Percentiles rank a stretch among this genome's conserved stretches.
Evolutionary conservation across 352 stramenopile genomes (phyloP).

Genomic region (Pilasporangium apinafurcum): DNA sequence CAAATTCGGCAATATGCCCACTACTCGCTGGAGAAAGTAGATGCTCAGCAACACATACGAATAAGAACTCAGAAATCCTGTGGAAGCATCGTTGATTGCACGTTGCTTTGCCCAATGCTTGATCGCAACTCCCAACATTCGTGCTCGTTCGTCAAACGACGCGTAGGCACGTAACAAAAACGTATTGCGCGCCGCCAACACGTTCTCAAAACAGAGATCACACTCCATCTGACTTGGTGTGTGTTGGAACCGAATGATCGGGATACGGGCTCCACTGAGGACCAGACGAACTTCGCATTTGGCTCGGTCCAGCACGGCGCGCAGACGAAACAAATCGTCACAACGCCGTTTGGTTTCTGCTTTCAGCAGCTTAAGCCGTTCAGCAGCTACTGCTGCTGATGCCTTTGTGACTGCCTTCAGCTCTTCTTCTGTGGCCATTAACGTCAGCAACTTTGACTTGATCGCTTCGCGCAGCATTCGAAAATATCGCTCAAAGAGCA

Average conservation of each 20-base stretch:
- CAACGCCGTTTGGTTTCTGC: constrained; percentile 25
- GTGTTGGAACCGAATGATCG: constrained; percentile 78
- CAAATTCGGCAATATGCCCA: constrained; percentile 92
- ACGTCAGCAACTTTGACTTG: too few species aligned
- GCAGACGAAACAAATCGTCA: constrained; percentile 48
- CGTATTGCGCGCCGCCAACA: constrained; percentile 76
- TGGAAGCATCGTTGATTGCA: constrained; percentile 93
- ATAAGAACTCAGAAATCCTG: constrained; percentile 97
- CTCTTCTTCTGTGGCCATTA: too few species aligned
- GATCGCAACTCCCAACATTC: constrained; percentile 90
- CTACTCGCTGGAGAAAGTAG: constrained; percentile 90
- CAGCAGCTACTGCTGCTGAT: too few species aligned
- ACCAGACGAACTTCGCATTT: constrained; percentile 58
- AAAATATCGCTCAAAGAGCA: constrained; percentile 39
- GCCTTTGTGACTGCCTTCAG: constrained; percentile 9
- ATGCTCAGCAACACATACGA: constrained; percentile 97
- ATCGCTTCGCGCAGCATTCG: constrained; percentile 24
- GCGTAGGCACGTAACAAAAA: constrained; percentile 75
- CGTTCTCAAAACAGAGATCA: constrained; percentile 83
- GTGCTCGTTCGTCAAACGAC: constrained; percentile 63
- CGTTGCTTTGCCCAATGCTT: constrained; percentile 98
- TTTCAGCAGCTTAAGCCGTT: constrained; percentile 26
- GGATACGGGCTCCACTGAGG: constrained; percentile 65
- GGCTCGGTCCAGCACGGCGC: constrained; percentile 29
- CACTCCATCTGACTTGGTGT: constrained; percentile 49